phyloP scores from a whole-genome alignment of 2,329 filamentous ascomycete species.

The Hymenoscyphus fructigenus region DNA sequence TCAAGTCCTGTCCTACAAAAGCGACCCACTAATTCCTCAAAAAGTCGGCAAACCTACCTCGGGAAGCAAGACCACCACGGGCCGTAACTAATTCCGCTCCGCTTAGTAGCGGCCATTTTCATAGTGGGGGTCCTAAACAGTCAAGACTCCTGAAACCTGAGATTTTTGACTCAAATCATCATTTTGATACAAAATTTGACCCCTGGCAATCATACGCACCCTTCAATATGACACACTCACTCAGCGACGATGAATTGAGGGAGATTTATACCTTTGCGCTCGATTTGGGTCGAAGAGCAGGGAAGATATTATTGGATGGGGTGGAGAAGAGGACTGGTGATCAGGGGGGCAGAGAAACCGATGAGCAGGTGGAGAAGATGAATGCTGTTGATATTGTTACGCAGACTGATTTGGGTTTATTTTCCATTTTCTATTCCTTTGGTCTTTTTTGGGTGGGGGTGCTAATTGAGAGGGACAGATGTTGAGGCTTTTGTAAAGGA shows the following conservation, averaged over 20 bases:
- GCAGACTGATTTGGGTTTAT: slow-evolving; percentile 68
- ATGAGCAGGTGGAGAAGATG: slow-evolving; percentile 59
- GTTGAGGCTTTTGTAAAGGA: slow-evolving; percentile 69
- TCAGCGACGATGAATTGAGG: slow-evolving; percentile 49
- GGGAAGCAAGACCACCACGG: too few relatives aligned
- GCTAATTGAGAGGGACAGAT: slow-evolving; percentile 45
- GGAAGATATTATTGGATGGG: slow-evolving; percentile 63
- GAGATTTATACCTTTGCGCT: slow-evolving; percentile 71
- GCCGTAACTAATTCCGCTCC: too few relatives aligned
- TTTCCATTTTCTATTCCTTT: neutral
- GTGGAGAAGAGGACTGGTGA: slow-evolving; percentile 55
- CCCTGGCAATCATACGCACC: neutral
- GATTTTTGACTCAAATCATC: neutral
- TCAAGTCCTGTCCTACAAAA: too few relatives aligned
- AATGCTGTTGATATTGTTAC: slow-evolving; percentile 77
- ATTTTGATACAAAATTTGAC: neutral
- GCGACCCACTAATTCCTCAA: too few relatives aligned
- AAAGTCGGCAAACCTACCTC: too few relatives aligned
- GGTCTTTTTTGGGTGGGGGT: neutral
- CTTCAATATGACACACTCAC: slow-evolving; percentile 17
- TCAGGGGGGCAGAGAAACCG: slow-evolving; percentile 28
- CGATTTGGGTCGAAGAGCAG: slow-evolving; percentile 68
- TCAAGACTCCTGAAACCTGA: too few relatives aligned
- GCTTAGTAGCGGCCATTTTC: too few relatives aligned
- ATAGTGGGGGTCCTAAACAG: too few relatives aligned